Evolutionary conservation across 306 rosid species (phyloP), one percentile per base, ranked within the genome.

Genomic region (Sphenostylis stenocarpa): DNA sequence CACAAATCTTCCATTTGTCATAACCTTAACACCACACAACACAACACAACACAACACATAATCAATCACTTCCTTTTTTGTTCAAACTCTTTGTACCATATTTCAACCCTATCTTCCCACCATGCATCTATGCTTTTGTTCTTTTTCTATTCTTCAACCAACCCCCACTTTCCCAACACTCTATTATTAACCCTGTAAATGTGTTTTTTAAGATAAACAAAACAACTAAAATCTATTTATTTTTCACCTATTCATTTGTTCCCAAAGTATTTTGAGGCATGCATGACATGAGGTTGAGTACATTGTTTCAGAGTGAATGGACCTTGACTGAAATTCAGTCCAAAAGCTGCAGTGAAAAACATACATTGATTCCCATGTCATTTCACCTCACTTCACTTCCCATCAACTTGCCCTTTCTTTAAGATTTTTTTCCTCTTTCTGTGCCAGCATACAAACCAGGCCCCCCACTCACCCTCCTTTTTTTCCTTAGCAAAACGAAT

Each of bases 1-100:
- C 28, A 75, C 68, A 74, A 93, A 88, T 83, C 96, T 89, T 56
- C 91, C 95, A 80, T 93, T 91, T 75, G 98, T 93, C 96, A 91
- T 87, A 5, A 74, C 96, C 97, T 92, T 75, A 57, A 81, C 43
- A 81, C 33, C 15, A 60, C 57, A 67, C 52, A 48, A n/a, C 67
- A 36, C 17, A 17, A 64, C 45, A 39, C 45, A n/a, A n/a, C n/a
- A n/a, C 28, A 26, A 11, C 47, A 41, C 47, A 41, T 12, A 51
- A 49, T 67, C 33, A 76, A 52, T 67, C 17, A 68, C 36, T 48
- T 53, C 58, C 77, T 3, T 51, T 52, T 78, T 24, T 75, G 55
- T 29, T 43, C 66, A 38, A 55, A 64, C 45, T 56, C 60, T 39
- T n/a, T 52, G 16, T 61, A 73, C 67, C 57, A 13, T 20, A 24